A percentile compares a stretch with the other conserved stretches of the same genome.
Evolutionary conservation across 1,284 basidiomycete genomes (phyloP).

Genomic region (Fistulinella cinereoalba): DNA sequence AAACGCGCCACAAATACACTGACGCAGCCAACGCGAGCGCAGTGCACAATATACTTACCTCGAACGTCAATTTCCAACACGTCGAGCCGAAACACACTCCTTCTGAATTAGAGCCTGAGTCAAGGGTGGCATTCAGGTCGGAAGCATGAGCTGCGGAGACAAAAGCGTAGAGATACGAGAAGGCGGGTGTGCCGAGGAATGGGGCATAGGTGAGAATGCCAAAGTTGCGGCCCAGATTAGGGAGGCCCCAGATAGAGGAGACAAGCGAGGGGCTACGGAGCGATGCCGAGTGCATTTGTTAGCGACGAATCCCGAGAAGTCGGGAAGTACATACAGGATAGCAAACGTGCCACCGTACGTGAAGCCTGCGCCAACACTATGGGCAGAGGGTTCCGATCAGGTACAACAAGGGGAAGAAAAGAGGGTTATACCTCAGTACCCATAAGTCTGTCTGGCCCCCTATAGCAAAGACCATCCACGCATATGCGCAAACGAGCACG

Average conservation of each 20-base stretch:
- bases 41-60: slow-evolving; percentile 44
- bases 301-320: no score
- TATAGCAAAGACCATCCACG: slow-evolving; percentile 52
- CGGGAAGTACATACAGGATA: slow-evolving; percentile 51
- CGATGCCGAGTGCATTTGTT: not conserved
- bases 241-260: slow-evolving; percentile 64
- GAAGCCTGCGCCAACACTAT: slow-evolving; percentile 56
- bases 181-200: slow-evolving; percentile 67
- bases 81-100: slow-evolving; percentile 52
- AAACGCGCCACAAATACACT: slow-evolving; percentile 55
- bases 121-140: slow-evolving; percentile 19
- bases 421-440: slow-evolving; percentile 52
- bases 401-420: not conserved
- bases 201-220: slow-evolving; percentile 70
- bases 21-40: slow-evolving; percentile 43
- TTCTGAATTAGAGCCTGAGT: slow-evolving; percentile 13
- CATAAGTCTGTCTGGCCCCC: slow-evolving; percentile 51
- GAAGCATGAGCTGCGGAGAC: slow-evolving; percentile 49
- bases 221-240: slow-evolving; percentile 71
- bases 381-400: not conserved
- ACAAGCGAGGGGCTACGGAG: slow-evolving; percentile 59
- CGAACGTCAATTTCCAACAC: slow-evolving; percentile 69
- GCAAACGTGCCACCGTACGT: slow-evolving; percentile 70
- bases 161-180: slow-evolving; percentile 74
- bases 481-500: slow-evolving; percentile 48